These are phyloP conservation scores for Lojkania enalia DNA, from an alignment of 2,329 filamentous ascomycete genomes.

Conservation along the genomic window DNA sequence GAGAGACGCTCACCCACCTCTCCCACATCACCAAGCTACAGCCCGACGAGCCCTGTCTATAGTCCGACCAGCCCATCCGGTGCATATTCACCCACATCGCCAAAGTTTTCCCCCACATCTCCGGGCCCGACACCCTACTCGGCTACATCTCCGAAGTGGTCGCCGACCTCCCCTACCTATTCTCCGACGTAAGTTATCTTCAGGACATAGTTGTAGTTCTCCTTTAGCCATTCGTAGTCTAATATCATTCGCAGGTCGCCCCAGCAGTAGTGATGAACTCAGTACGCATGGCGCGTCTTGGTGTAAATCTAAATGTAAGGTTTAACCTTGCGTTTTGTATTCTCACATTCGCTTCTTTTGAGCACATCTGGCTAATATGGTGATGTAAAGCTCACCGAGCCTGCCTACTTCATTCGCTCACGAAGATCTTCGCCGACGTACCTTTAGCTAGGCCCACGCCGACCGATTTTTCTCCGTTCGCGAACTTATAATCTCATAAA, in stretches of 20 bases:
- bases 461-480: background rate
- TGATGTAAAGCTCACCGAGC: constrained; percentile 24
- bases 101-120: constrained; percentile 40
- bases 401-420: constrained; percentile 14
- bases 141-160: constrained; percentile 48
- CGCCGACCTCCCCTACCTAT: constrained; percentile 49
- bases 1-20: constrained; percentile 54
- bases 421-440: constrained; percentile 22
- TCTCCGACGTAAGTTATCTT: constrained; percentile 50
- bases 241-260: constrained; percentile 35
- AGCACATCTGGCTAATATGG: constrained; percentile 35
- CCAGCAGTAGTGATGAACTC: constrained; percentile 31
- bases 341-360: constrained; percentile 33
- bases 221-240: constrained; percentile 15
- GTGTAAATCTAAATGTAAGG: constrained; percentile 32
- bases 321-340: constrained; percentile 38
- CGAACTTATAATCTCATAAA: background rate
- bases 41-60: constrained; percentile 66
- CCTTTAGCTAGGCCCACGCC: constrained; percentile 46
- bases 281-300: constrained; percentile 8
- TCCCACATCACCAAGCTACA: constrained; percentile 71
- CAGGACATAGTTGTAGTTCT: constrained; percentile 33
- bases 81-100: constrained; percentile 54
- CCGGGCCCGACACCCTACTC: constrained; percentile 42
- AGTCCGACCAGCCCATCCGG: constrained; percentile 56